Base-by-base conservation (phyloP, 2,329 filamentous ascomycete genomes). In the Coleophoma eucalyptorum region DNA sequence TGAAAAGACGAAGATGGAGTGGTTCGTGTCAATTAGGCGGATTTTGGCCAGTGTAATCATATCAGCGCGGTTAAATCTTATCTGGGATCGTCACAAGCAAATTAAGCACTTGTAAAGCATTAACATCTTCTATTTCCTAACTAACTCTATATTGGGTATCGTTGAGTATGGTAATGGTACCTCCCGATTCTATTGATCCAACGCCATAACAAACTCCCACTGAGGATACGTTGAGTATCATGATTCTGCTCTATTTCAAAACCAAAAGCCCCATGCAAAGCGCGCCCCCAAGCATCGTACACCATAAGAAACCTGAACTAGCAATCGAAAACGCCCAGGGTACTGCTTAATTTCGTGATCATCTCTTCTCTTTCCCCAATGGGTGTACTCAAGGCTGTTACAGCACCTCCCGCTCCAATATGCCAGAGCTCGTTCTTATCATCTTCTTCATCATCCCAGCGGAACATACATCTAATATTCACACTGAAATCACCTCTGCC, bases 401-500 rank as follows among this genome's bases (percentile, higher is more conserved):
- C 84, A 0, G 93, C 93, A 1, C 93, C 94, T 1, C 93, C 94
- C 5, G 93, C 93, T 5, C 92, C 93, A 35, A 97, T 83, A 38
- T 81, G 81, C 93, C 93, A 97, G 1, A 78, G 72, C 61, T 89
- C 85, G 2, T 64, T 65, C 16, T 64, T 65, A 6, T 61, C 53
- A 7, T 65, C 64, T 4, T 59, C 61, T 63, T 87, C 84, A 51
- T 84, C 80, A 54, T 86, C 83, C 80, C 83, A 89, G 38, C 78
- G 75, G 60, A 93, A 91, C 61, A 92, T 80, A 44, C 86, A 92
- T 20, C 93, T 79, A 55, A 97, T 97, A 2, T 91, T 85, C 16
- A 97, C 94, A 57, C 88, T 94, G 78, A 93, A 97, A 68, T 96
- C 92, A 0, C 90, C 91, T 6, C 82, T 82, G 0, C 93, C 93